Conservation (phyloP, 164 flowering plant genomes). For the Dillenia turbinata region DNA sequence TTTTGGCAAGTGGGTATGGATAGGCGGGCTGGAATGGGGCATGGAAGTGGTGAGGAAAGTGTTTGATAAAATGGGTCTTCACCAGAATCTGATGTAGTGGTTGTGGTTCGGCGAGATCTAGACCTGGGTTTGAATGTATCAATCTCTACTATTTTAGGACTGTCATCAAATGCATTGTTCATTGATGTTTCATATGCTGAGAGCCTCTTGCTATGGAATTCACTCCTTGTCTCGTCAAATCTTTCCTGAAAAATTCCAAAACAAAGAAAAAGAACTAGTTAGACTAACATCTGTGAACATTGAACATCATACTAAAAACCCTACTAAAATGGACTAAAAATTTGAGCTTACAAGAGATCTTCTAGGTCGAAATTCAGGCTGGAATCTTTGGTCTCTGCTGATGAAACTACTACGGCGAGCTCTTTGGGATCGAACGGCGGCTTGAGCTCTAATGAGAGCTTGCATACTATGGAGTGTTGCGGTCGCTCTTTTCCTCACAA, state of each 20-base stretch:
- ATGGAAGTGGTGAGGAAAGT: slow-evolving; percentile 50
- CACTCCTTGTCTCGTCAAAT: slow-evolving; percentile 39
- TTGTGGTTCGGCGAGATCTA: slow-evolving; percentile 43
- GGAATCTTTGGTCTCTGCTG: slow-evolving; percentile 18
- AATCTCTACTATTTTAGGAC: slow-evolving; percentile 84
- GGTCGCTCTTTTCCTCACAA: slow-evolving; percentile 48
- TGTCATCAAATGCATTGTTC: slow-evolving; percentile 42
- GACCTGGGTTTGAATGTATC: slow-evolving; percentile 62
- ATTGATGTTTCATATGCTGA: slow-evolving; percentile 26
- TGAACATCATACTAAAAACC: neutral
- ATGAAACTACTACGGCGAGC: slow-evolving; percentile 20
- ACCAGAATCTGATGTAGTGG: slow-evolving; percentile 39
- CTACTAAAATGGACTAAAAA: neutral
- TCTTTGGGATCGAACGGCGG: slow-evolving; percentile 29
- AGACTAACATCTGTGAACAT: no score
- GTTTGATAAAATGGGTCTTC: slow-evolving; percentile 40
- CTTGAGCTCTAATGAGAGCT: slow-evolving; percentile 56
- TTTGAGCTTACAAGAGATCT: slow-evolving; percentile 37
- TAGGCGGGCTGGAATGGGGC: slow-evolving; percentile 44
- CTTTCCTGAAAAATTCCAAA: slow-evolving; percentile 30
- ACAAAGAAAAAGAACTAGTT: no score
- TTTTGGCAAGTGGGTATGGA: slow-evolving; percentile 41
- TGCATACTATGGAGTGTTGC: slow-evolving; percentile 61
- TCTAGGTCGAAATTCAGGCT: slow-evolving; percentile 26
- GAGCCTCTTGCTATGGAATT: slow-evolving; percentile 50